These are phyloP conservation scores for Lactarius vividus DNA, from an alignment of 768 basidiomycete species.

Conservation along the genomic window DNA sequence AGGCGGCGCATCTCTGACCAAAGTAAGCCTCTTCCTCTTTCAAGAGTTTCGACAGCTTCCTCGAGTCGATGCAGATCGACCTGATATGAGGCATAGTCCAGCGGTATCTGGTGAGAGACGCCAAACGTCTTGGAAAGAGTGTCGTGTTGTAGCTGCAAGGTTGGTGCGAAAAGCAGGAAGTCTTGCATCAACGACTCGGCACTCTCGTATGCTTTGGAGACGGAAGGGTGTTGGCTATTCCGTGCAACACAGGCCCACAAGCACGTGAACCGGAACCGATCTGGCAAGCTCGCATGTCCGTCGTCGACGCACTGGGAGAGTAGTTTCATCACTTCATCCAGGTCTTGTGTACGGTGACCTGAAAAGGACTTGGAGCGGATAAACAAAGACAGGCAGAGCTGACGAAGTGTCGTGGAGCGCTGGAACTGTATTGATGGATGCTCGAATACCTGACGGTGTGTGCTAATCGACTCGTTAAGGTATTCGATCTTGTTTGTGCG, in stretches of 20 bases:
- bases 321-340: neutral
- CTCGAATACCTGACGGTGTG: neutral
- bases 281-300: too few relatives aligned
- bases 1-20: neutral
- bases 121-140: neutral
- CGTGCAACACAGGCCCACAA: too few relatives aligned
- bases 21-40: neutral
- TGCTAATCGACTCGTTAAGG: neutral
- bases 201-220: too few relatives aligned
- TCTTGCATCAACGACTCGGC: too few relatives aligned
- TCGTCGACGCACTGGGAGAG: neutral
- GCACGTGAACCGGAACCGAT: too few relatives aligned
- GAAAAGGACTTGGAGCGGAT: neutral
- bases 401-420: too few relatives aligned
- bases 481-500: neutral
- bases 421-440: neutral
- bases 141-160: too few relatives aligned
- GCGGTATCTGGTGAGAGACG: neutral
- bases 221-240: too few relatives aligned
- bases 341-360: neutral
- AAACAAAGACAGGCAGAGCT: neutral
- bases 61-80: neutral
- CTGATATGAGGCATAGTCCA: neutral
- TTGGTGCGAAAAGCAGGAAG: too few relatives aligned
- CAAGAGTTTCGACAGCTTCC: neutral